Evolutionary conservation across 176 grass and related monocot species (phyloP).

Genomic region (Musa schizocarpa): DNA sequence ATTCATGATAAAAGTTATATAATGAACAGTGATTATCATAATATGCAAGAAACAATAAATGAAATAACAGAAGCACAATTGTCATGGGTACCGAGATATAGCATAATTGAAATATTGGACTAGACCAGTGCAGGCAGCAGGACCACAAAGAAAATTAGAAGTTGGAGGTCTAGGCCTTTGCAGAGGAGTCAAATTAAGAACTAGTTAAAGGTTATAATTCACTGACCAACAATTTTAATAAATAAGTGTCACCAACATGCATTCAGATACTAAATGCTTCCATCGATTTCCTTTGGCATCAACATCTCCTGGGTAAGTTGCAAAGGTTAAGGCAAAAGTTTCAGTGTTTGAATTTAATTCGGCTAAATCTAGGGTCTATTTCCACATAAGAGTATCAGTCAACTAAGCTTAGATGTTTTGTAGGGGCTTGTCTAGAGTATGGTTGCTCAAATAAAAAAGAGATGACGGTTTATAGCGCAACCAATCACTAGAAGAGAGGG

Average conservation of each 20-base stretch:
- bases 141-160: neutral
- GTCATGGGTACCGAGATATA: too few relatives aligned
- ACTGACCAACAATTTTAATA: neutral
- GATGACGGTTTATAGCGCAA: too few relatives aligned
- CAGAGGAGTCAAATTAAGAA: neutral
- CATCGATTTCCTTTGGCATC: neutral
- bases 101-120: neutral
- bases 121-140: neutral
- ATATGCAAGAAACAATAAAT: neutral
- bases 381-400: too few relatives aligned
- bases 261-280: neutral
- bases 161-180: neutral
- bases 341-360: too few relatives aligned
- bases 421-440: too few relatives aligned
- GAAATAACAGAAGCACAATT: conserved; percentile 5
- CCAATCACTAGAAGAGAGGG: too few relatives aligned
- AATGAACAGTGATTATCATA: neutral
- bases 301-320: too few relatives aligned
- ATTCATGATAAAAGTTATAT: neutral
- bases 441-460: too few relatives aligned
- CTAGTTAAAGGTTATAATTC: neutral
- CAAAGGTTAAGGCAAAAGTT: too few relatives aligned
- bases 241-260: neutral
- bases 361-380: too few relatives aligned
- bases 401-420: too few relatives aligned